These are phyloP conservation scores for Fallopia convolvulus DNA, from an alignment of 148 eudicot species.

Conservation along the genomic window DNA sequence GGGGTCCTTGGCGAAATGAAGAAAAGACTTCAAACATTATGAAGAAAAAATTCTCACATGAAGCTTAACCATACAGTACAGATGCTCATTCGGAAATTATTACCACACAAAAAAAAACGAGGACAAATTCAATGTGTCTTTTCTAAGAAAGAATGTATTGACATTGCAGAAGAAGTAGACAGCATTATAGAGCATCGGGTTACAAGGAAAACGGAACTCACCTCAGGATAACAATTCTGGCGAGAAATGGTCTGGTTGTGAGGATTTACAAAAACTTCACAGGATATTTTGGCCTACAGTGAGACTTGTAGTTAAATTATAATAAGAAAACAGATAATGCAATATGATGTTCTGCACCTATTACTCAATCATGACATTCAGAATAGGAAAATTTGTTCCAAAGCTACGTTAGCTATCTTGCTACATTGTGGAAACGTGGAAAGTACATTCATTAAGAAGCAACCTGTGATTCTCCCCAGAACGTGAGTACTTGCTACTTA, in stretches of 20 bases:
- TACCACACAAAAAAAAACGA: not conserved
- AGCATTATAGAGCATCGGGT: not conserved
- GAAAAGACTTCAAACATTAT: not conserved
- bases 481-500: not conserved
- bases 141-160: not conserved
- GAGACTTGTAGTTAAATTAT: not conserved
- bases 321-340: not conserved
- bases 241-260: slow-evolving; percentile 35
- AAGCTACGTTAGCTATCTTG: not conserved
- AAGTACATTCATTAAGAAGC: not conserved
- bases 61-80: not conserved
- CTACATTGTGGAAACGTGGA: not conserved
- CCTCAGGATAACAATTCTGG: slow-evolving; percentile 56
- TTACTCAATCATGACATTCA: not conserved
- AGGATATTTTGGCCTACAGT: slow-evolving; percentile 36
- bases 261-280: slow-evolving; percentile 47
- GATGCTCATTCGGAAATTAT: not conserved
- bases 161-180: not conserved
- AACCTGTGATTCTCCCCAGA: not conserved
- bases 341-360: not conserved
- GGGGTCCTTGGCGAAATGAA: not conserved
- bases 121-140: not conserved
- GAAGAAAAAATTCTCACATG: not conserved
- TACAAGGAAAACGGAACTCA: slow-evolving; percentile 12
- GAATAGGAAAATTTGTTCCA: not conserved